Base-by-base conservation (phyloP, 1,284 basidiomycete species). In the Tranzscheliella williamsii region DNA sequence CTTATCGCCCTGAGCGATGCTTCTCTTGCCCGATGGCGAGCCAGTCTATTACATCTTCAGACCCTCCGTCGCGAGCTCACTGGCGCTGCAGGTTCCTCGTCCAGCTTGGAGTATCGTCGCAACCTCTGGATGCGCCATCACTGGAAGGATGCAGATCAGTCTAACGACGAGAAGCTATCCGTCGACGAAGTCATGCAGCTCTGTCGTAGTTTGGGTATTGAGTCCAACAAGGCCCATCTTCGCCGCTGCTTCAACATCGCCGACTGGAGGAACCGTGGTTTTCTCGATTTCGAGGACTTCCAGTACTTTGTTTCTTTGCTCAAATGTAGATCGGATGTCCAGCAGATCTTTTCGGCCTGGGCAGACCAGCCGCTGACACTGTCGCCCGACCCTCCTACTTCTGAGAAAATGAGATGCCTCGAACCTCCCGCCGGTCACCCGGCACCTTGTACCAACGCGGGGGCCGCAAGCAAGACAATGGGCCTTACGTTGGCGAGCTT, bases 201-300 rank as follows among this genome's bases (percentile, higher is more conserved):
- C 46, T 94, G 91, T 71, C 80, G 82, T 48, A 82, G 88, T 35
- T 80, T 92, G 51, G 89, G 88, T 68, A 85, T 93, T 53, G 85
- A 85, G 51, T 83, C 85, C 15, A 83, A 83, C 22, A 77, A 81
- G 24, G 83, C 83, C 15, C 87, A 90, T 42, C 78, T 93, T 21
- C 68, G 80, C 45, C 79, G 82, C 24, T 73, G 86, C 42, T 92
- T 92, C 80, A 82, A 90, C 86, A 82, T 85, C 80, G 87, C 88
- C 1, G 90, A 93, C 73, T 76, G 77, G 4, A 80, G 84, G 32
- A 79, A 83, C n/a, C 81, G 82, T 2, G 84, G 84, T 4, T 88
- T 82, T 55, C 84, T 98, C 30, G 86, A 92, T 77, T 91, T 93
- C 73, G 75, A 83, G 2, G 87, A 88, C 54, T 97, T 97, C 74